phyloP scores from a whole-genome alignment of 352 stramenopile genomes.

The Phytophthora boehmeriae region DNA sequence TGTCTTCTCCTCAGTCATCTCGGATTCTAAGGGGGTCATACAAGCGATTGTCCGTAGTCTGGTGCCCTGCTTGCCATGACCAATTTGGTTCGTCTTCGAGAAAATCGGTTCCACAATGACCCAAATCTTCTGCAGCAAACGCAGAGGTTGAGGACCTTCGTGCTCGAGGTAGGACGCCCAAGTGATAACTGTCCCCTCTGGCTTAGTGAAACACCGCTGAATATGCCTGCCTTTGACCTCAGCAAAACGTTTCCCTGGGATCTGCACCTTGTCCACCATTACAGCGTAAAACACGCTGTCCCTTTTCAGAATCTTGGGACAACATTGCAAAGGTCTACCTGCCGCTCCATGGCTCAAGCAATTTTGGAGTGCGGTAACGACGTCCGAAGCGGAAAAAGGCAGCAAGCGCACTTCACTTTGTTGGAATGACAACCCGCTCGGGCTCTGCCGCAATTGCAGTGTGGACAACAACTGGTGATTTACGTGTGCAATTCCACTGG shows the following conservation, averaged over 20 bases:
- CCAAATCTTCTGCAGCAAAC: conserved; percentile 38
- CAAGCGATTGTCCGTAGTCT: conserved; percentile 15
- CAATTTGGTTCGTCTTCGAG: neutral
- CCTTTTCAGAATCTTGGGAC: conserved; percentile 7
- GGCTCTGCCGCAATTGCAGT: conserved; percentile 8
- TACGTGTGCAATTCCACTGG: conserved; percentile 9
- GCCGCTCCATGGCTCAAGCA: conserved; percentile 10
- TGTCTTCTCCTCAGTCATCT: conserved; percentile 1
- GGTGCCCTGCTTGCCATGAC: conserved; percentile 1
- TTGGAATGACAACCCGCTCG: conserved; percentile 9
- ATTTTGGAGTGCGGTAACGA: conserved; percentile 17
- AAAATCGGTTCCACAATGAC: conserved; percentile 11
- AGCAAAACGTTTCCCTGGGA: conserved; percentile 4
- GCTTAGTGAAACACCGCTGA: conserved; percentile 14
- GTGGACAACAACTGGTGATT: conserved; percentile 14
- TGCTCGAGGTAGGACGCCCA: conserved; percentile 38
- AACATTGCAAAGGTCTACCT: conserved; percentile 13
- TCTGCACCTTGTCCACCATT: conserved; percentile 16
- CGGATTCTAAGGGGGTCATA: conserved; percentile 14
- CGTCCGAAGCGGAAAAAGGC: conserved; percentile 21
- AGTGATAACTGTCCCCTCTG: conserved; percentile 9
- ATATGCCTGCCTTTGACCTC: conserved; percentile 21
- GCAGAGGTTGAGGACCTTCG: conserved; percentile 26
- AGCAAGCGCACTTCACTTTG: conserved; percentile 24
- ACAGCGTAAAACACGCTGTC: conserved; percentile 22